A percentile compares a stretch with the other conserved stretches of the same genome.
Conservation (phyloP, 441 rosid species). For the Populus hybrid region DNA sequence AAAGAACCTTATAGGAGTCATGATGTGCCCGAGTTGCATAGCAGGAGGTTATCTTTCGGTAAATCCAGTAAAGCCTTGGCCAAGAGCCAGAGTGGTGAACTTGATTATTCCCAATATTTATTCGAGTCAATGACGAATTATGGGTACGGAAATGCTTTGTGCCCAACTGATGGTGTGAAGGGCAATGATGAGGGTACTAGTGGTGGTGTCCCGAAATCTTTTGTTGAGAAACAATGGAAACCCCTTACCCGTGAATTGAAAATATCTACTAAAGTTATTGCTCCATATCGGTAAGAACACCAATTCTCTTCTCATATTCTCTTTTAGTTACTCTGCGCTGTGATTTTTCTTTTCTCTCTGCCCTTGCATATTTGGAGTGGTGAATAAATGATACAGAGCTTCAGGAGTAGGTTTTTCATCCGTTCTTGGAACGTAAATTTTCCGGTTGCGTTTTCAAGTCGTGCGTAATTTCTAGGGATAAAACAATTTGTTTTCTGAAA, state of each 20-base stretch:
- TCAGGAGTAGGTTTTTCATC: too few relatives aligned
- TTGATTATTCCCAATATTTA: constrained; percentile 41
- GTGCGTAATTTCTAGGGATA: too few relatives aligned
- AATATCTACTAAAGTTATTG: constrained; percentile 37
- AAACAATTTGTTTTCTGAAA: too few relatives aligned
- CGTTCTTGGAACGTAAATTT: too few relatives aligned
- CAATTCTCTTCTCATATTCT: too few relatives aligned
- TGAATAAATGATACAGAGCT: too few relatives aligned
- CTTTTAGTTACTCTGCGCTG: too few relatives aligned
- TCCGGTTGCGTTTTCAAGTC: too few relatives aligned
- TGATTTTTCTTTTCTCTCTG: too few relatives aligned
- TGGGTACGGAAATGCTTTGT: constrained; percentile 50
- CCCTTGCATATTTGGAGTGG: too few relatives aligned
- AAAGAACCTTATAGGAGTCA: constrained; percentile 30
- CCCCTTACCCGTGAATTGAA: constrained; percentile 46
- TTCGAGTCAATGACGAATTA: constrained; percentile 37
- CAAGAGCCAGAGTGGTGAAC: constrained; percentile 17
- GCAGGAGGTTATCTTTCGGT: constrained; percentile 27
- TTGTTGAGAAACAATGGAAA: constrained; percentile 43
- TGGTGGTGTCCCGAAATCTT: background rate
- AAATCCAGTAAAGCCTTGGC: constrained; percentile 18
- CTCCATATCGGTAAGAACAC: constrained; percentile 41
- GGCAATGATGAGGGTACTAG: constrained; percentile 25
- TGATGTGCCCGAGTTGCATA: constrained; percentile 23
- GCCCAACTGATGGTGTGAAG: constrained; percentile 23